phyloP scores from a whole-genome alignment of 164 flowering plant genomes.

The Chloranthus sessilifolius region DNA sequence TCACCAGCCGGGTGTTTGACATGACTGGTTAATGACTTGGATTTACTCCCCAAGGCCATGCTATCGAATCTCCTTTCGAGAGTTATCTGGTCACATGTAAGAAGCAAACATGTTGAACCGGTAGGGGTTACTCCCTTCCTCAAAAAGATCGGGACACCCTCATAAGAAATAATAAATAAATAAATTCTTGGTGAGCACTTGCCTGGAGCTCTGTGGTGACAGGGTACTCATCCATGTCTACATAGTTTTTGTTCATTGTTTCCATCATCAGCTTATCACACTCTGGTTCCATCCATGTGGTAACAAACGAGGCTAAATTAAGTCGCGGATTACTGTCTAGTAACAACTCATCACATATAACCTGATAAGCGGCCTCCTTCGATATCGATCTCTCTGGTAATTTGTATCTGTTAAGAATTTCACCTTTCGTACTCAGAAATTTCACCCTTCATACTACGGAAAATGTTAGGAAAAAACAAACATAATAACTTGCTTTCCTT shows the following conservation, averaged over 20 bases:
- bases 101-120: not conserved
- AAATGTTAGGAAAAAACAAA: not conserved
- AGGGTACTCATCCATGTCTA: conserved; percentile 34
- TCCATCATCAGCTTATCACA: conserved; percentile 24
- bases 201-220: conserved; percentile 33
- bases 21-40: not conserved
- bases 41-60: not conserved
- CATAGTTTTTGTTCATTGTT: conserved; percentile 28
- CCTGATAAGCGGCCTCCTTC: conserved; percentile 30
- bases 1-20: too few relatives aligned
- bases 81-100: too few relatives aligned
- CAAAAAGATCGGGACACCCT: too few relatives aligned
- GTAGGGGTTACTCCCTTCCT: not conserved
- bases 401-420: conserved; percentile 9
- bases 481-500: too few relatives aligned
- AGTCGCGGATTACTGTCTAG: conserved; percentile 31
- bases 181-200: not conserved
- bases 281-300: conserved; percentile 36
- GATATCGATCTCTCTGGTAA: conserved; percentile 22
- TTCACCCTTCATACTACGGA: not conserved
- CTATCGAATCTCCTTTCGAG: not conserved
- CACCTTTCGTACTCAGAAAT: not conserved
- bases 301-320: conserved; percentile 29
- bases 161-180: not conserved
- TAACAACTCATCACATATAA: conserved; percentile 25